Evolutionary conservation across 2,329 filamentous ascomycete species (phyloP), one percentile per base, ranked within the genome.

Genomic region (Pestalotiopsis sp.): DNA sequence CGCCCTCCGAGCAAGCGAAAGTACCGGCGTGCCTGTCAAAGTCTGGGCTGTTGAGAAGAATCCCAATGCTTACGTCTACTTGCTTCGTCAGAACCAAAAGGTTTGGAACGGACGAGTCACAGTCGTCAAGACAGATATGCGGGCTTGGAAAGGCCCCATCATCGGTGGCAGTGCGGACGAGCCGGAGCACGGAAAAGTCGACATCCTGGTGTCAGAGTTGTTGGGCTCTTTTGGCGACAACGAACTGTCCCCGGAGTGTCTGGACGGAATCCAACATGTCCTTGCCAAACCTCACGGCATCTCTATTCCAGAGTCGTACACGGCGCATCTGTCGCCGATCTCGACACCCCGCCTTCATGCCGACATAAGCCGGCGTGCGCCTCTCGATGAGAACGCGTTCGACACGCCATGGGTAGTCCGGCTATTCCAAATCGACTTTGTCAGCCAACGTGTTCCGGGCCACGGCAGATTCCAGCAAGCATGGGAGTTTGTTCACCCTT

Each of bases 21-120:
- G 84, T 17, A 92, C 94, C 1, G 91, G 91, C 1, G 91, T 98
- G 3, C 84, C 89, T 22, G 92, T 98, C 64, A 90, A 94, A 72
- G 87, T 97, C 59, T 98, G 94, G 90, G 96, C 93, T 0, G 89
- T 99, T 3, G 96, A 99, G 81, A 99, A 99, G 86, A 99, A 99
- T 79, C 96, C 94, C 3, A 98, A 99, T 76, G 96, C 96, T 0
- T 98, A 95, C 77, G 94, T 99, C 6, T 90, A 98, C 71, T 88
- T 99, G 2, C 89, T 97, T 70, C 88, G 93, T 26, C 94, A 97
- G 76, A 98, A 98, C 75, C 85, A 91, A 71, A 88, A 86, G 20
- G 85, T 89, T n/a, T 99, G 96, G 96, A 86, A 84, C 67, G 89
- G 90, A 24, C 87, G 86, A 65, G 95, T 98, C 22, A 94, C 91